These are phyloP conservation scores for Pythium scleroteichum DNA, from an alignment of 352 stramenopile genomes.

Conservation along the genomic window DNA sequence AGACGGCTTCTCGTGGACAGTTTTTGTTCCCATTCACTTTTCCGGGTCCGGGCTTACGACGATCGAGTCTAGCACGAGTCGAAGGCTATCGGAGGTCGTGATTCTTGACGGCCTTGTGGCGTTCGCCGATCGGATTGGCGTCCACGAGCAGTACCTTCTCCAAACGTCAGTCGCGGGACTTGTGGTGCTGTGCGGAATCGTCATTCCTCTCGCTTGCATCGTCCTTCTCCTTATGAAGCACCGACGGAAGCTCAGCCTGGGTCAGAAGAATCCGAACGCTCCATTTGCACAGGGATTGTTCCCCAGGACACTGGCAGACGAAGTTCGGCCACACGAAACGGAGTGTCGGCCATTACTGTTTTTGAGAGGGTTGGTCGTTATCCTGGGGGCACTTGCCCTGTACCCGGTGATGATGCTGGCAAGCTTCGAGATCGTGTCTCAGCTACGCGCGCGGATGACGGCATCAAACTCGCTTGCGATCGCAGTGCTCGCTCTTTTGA, in stretches of 20 bases:
- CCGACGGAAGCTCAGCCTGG: not conserved
- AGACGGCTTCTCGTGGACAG: slow-evolving; percentile 35
- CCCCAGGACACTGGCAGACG: not conserved
- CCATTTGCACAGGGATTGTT: not conserved
- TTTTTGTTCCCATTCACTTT: slow-evolving; percentile 24
- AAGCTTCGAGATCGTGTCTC: slow-evolving; percentile 26
- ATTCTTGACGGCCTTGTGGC: slow-evolving; percentile 23
- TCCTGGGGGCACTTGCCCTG: slow-evolving; percentile 17
- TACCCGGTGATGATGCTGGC: slow-evolving; percentile 25
- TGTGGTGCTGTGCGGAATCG: slow-evolving; percentile 12
- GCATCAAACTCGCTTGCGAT: slow-evolving; percentile 4
- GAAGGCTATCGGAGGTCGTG: slow-evolving; percentile 12
- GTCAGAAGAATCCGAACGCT: not conserved
- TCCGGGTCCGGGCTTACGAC: not conserved
- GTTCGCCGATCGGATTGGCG: slow-evolving; percentile 24
- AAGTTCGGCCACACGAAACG: not conserved
- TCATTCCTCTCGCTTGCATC: slow-evolving; percentile 15
- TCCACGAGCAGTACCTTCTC: slow-evolving; percentile 18
- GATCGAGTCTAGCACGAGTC: not conserved
- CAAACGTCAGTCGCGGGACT: slow-evolving; percentile 18
- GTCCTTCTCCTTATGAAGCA: slow-evolving; percentile 4
- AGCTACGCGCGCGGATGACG: slow-evolving; percentile 6
- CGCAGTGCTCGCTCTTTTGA: not conserved
- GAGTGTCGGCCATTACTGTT: not conserved
- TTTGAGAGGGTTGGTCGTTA: not conserved